phyloP scores from a whole-genome alignment of 192 early-diverging fungal species.

The Backusella luteola region DNA sequence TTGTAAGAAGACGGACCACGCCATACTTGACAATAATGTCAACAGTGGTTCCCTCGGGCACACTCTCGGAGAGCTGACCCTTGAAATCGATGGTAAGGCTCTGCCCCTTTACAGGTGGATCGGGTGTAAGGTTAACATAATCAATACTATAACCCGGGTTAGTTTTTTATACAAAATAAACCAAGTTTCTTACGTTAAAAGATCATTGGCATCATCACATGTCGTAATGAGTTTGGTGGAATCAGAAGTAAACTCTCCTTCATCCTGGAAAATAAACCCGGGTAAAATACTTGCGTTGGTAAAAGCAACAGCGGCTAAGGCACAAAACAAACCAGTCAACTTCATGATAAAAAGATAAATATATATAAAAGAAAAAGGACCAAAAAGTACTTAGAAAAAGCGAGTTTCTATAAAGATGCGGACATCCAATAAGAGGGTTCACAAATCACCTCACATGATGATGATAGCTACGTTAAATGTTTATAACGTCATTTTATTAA shows the following conservation, averaged over 20 bases:
- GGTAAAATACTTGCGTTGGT: constrained; percentile 7
- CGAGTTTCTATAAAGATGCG: neutral
- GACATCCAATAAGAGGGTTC: neutral
- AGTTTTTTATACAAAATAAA: too few species aligned
- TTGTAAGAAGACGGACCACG: constrained; percentile 44
- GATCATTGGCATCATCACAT: constrained; percentile 29
- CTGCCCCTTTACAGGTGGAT: constrained; percentile 50
- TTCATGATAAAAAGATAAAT: neutral
- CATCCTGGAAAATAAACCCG: constrained; percentile 9
- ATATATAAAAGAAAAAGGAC: neutral
- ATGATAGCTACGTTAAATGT: neutral
- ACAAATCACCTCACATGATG: constrained; percentile 1
- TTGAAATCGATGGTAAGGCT: constrained; percentile 42
- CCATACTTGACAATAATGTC: constrained; percentile 49
- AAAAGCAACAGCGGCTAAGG: neutral
- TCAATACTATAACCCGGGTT: constrained; percentile 28
- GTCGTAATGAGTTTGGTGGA: constrained; percentile 29
- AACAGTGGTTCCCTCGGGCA: constrained; percentile 44
- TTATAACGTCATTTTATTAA: neutral
- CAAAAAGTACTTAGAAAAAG: neutral
- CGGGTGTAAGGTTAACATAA: constrained; percentile 43
- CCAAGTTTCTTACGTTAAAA: constrained; percentile 26
- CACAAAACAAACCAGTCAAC: constrained; percentile 8
- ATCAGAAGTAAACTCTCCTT: neutral
- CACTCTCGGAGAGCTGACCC: constrained; percentile 38